These are phyloP conservation scores for Begonia fuchsioides DNA, from an alignment of 306 rosid species.

Conservation along the genomic window DNA sequence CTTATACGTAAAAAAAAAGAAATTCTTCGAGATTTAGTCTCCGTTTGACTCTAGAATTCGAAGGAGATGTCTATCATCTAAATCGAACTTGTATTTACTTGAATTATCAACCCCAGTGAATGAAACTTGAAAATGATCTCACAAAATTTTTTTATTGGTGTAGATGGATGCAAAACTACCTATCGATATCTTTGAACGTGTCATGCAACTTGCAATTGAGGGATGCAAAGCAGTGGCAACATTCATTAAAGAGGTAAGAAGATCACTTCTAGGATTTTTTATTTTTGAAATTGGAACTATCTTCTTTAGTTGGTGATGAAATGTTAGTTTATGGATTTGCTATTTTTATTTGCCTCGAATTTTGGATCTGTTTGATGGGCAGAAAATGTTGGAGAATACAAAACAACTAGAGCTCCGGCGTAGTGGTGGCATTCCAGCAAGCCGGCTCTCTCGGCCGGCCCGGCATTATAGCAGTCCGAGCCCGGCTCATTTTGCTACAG, in stretches of 20 bases:
- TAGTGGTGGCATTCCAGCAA: too few relatives aligned
- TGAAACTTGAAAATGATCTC: too few relatives aligned
- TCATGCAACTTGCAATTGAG: constrained; percentile 76
- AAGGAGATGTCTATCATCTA: too few relatives aligned
- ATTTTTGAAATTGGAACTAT: background rate
- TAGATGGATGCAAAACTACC: constrained; percentile 91
- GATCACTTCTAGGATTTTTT: background rate
- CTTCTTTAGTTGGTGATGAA: background rate
- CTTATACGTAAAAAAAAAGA: too few relatives aligned
- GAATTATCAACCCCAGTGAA: too few relatives aligned
- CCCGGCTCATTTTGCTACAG: too few relatives aligned
- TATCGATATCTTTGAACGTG: constrained; percentile 64
- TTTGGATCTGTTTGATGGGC: constrained; percentile 13
- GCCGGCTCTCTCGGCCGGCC: too few relatives aligned
- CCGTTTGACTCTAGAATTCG: too few relatives aligned
- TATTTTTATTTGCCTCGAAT: background rate
- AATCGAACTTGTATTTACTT: too few relatives aligned
- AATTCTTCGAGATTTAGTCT: too few relatives aligned
- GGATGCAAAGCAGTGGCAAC: constrained; percentile 95
- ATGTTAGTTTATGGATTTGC: background rate
- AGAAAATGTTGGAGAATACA: constrained; percentile 65
- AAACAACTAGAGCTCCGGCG: constrained; percentile 57
- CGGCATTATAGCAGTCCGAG: too few relatives aligned
- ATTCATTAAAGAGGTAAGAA: constrained; percentile 56
- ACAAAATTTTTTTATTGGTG: constrained; percentile 1